Evolutionary conservation across 2,329 filamentous ascomycete species (phyloP).

Genomic region (Dryadomyces sulphureus): DNA sequence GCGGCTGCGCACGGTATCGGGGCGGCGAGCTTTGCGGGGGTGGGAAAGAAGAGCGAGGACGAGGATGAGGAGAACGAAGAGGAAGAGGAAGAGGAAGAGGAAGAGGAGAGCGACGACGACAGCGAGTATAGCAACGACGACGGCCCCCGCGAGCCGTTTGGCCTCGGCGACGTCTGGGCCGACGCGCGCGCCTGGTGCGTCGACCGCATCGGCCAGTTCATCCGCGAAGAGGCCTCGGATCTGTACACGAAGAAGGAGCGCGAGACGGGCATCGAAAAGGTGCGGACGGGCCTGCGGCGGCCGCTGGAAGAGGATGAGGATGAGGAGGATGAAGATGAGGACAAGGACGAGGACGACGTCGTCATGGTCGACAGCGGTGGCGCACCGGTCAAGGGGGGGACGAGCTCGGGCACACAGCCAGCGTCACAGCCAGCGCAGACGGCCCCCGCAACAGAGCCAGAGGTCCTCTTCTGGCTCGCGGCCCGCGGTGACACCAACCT

Average conservation of each 20-base stretch:
- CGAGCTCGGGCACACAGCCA: constrained; percentile 15
- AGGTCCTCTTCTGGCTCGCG: constrained; percentile 31
- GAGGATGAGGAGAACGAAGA: constrained; percentile 20
- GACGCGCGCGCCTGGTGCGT: constrained; percentile 18
- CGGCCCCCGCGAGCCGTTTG: constrained; percentile 18
- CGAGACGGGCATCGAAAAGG: constrained; percentile 48
- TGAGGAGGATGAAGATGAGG: constrained; percentile 42
- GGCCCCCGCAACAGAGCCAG: constrained; percentile 23
- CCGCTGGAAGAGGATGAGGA: constrained; percentile 34
- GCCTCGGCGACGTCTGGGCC: constrained; percentile 23
- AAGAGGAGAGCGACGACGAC: constrained; percentile 19
- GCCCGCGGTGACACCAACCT: constrained; percentile 29
- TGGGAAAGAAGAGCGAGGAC: constrained; percentile 14
- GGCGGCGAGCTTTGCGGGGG: constrained; percentile 18
- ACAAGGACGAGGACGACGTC: constrained; percentile 18
- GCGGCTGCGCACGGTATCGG: constrained; percentile 20
- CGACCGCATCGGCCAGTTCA: constrained; percentile 21
- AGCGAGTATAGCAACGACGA: constrained; percentile 21
- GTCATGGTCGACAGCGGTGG: constrained; percentile 4
- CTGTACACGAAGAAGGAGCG: constrained; percentile 60
- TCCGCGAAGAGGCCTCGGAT: constrained; percentile 36
- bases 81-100: constrained; percentile 15
- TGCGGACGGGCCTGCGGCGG: constrained; percentile 54
- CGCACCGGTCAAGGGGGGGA: neutral
- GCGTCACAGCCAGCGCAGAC: constrained; percentile 13